Evolutionary conservation across 2,329 filamentous ascomycete species (phyloP).

Genomic region (Nakataea oryzae): DNA sequence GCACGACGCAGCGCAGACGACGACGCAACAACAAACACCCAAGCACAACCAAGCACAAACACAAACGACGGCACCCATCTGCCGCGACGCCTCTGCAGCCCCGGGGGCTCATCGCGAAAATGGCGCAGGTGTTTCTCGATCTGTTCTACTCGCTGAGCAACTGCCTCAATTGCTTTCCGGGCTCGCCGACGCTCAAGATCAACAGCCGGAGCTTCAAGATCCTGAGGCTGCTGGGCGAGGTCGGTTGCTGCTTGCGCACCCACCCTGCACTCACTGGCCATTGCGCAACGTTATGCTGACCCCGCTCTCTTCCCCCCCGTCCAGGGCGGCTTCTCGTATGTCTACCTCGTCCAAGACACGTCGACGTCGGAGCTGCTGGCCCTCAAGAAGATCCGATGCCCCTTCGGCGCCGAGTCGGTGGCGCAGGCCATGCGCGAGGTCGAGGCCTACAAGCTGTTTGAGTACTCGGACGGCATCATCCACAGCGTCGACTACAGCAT

Average conservation of each 20-base stretch:
- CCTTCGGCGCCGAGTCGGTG: slow-evolving; percentile 93
- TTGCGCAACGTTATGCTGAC: background rate
- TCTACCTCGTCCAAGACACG: slow-evolving; percentile 95
- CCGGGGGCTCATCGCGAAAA: slow-evolving; percentile 20
- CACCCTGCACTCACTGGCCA: no score
- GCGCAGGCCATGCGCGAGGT: slow-evolving; percentile 93
- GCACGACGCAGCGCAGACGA: no score
- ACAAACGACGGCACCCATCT: background rate
- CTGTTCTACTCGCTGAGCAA: slow-evolving; percentile 85
- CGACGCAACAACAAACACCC: background rate
- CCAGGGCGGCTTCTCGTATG: slow-evolving; percentile 94
- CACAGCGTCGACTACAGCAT: slow-evolving; percentile 75
- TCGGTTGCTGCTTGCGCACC: slow-evolving; percentile 25
- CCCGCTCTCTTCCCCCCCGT: background rate
- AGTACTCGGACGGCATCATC: slow-evolving; percentile 76
- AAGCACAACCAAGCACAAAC: background rate
- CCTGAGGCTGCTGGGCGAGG: slow-evolving; percentile 83
- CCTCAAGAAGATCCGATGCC: slow-evolving; percentile 97
- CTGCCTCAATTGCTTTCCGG: slow-evolving; percentile 94
- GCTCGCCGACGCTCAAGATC: slow-evolving; percentile 88
- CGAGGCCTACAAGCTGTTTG: slow-evolving; percentile 88
- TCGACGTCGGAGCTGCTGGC: slow-evolving; percentile 76
- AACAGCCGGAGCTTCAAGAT: slow-evolving; percentile 95
- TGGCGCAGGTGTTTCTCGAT: slow-evolving; percentile 81
- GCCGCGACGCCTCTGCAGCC: background rate